phyloP scores from a whole-genome alignment of 139 green algal species.

The Chlamydomonas asymmetrica region DNA sequence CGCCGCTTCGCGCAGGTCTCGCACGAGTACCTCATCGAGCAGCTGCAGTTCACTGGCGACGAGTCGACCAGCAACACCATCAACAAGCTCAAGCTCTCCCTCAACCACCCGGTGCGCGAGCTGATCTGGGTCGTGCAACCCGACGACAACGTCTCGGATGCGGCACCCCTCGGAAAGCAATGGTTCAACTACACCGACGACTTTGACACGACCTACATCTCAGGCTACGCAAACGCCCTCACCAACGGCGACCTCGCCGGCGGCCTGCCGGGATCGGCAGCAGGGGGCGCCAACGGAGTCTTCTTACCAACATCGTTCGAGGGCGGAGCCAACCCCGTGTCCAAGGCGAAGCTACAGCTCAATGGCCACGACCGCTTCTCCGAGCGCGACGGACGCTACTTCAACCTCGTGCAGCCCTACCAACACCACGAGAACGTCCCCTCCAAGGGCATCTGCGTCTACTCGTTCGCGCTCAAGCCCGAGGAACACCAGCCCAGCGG shows the following conservation, averaged over 20 bases:
- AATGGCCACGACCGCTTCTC: constrained; percentile 29
- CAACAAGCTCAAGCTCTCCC: constrained; percentile 19
- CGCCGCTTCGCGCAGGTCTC: constrained; percentile 3
- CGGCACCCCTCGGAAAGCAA: constrained; percentile 2
- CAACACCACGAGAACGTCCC: constrained; percentile 31
- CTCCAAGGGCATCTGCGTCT: constrained; percentile 22
- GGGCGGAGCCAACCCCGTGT: constrained; percentile 14
- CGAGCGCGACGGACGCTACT: constrained; percentile 23
- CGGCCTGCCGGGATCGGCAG: no score
- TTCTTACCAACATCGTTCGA: background rate
- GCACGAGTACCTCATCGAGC: constrained; percentile 31
- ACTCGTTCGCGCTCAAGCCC: constrained; percentile 25
- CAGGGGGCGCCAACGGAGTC: background rate
- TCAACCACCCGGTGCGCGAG: constrained; percentile 34
- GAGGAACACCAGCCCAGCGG: constrained; percentile 28
- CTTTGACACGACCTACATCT: background rate
- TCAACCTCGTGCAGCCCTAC: constrained; percentile 25
- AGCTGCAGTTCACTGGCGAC: constrained; percentile 30
- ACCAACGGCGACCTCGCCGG: background rate
- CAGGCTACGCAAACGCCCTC: background rate
- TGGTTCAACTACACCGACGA: constrained; percentile 30
- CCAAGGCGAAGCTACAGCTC: constrained; percentile 3
- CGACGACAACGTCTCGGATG: background rate
- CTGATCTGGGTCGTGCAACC: constrained; percentile 20
- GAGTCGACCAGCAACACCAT: constrained; percentile 3